Conservation (phyloP, 805 yeast genomes). For the Cyberlindnera meyerae region DNA sequence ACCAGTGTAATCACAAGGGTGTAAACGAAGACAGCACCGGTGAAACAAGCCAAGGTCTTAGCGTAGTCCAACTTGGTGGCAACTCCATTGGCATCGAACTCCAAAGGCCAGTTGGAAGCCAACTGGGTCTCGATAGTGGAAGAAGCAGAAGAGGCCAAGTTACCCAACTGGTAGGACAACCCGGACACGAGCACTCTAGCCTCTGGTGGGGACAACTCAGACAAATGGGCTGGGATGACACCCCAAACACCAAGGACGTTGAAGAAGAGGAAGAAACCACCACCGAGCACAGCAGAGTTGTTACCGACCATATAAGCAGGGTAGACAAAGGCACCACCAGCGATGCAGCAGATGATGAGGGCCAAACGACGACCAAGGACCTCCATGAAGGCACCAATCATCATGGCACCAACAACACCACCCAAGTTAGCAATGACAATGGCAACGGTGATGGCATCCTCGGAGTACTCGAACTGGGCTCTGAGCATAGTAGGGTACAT, state of each 20-base stretch:
- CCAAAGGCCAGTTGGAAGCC: conserved; percentile 58
- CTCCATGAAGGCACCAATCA: conserved; percentile 52
- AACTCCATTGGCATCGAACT: conserved; percentile 27
- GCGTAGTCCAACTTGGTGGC: conserved; percentile 44
- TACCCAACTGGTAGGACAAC: conserved; percentile 65
- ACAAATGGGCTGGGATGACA: conserved; percentile 57
- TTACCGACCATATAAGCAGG: conserved; percentile 46
- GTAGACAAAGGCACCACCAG: conserved; percentile 57
- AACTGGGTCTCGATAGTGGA: conserved; percentile 62
- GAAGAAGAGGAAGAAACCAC: conserved; percentile 61
- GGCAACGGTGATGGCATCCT: conserved; percentile 50
- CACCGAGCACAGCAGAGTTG: conserved; percentile 42
- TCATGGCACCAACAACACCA: conserved; percentile 58
- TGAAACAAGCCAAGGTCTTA: conserved; percentile 63
- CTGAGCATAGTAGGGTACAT: conserved; percentile 60
- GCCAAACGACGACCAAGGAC: conserved; percentile 62
- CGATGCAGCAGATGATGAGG: conserved; percentile 43
- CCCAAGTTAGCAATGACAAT: conserved; percentile 62
- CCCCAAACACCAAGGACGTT: conserved; percentile 75
- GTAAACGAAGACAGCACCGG: conserved; percentile 62
- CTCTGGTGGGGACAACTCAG: conserved; percentile 65
- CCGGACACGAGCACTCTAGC: conserved; percentile 60
- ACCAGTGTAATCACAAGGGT: conserved; percentile 40
- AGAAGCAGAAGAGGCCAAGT: conserved; percentile 65
- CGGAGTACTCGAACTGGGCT: conserved; percentile 43